Base-by-base conservation (phyloP, 306 rosid genomes). In the Canavalia gladiata region DNA sequence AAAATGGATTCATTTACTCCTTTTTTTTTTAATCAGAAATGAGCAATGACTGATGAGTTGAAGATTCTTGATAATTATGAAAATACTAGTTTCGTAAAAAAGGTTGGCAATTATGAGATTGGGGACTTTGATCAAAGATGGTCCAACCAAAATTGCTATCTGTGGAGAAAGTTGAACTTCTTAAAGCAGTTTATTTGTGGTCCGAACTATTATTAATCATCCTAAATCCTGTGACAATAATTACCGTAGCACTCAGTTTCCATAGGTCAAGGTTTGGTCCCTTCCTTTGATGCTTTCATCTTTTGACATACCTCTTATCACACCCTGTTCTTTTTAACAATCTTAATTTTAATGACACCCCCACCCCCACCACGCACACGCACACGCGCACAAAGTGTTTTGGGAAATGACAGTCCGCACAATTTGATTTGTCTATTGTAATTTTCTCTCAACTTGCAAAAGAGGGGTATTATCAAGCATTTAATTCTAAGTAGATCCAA, bases 1-100 rank as follows among this genome's bases (percentile, higher is more conserved):
- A 88, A 87, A 84, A 60, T 54, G 73, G 72, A 65, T 80, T 81
- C 84, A 58, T 77, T 84, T 72, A 64, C 66, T 43, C 13, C 13
- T 30, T 47, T 39, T 70, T 80, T n/a, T 75, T n/a, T 60, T 82
- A 74, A 87, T 81, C 76, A 70, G 80, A 83, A 85, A 62, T 82
- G 83, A 74, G 87, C 82, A 80, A 82, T 76, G 74, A 66, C 72
- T 72, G 56, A 78, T 59, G 63, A 63, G 81, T 52, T 66, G 78
- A 76, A 83, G 85, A 84, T 87, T 81, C 71, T 76, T 81, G 31
- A 43, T 77, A 62, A 76, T 66, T 75, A 78, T 76, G 67, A 76
- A 83, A 74, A 80, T 50, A 43, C 46, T 72, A 83, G 43, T 58
- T 46, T 73, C n/a, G 34, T 47, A 39, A 67, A 63, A 51, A 58